Conservation (phyloP, 805 yeast species). For the Pichia sporocuriosa region DNA sequence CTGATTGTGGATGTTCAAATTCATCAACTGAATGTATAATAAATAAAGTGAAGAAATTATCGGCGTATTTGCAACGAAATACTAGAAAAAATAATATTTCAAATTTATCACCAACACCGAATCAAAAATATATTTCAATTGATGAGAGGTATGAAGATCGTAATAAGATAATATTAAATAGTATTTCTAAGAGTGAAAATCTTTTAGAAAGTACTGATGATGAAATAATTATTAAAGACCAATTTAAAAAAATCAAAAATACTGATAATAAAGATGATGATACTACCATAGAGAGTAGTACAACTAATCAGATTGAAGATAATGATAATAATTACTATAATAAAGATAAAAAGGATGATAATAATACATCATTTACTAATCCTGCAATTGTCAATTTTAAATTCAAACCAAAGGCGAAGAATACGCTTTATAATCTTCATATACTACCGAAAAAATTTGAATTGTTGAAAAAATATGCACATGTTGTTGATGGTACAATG, state of each 20-base stretch:
- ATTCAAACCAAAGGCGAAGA: slow-evolving; percentile 7
- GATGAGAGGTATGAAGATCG: slow-evolving; percentile 26
- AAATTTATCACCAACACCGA: slow-evolving; percentile 21
- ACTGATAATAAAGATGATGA: not conserved
- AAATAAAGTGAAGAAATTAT: slow-evolving; percentile 53
- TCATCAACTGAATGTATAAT: slow-evolving; percentile 48
- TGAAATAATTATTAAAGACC: not conserved
- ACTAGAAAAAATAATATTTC: slow-evolving; percentile 41
- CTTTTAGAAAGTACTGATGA: not conserved
- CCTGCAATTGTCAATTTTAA: not conserved
- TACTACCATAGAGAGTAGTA: no score
- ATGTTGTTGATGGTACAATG: no score
- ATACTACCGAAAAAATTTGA: slow-evolving; percentile 12
- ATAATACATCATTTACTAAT: not conserved
- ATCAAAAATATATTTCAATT: slow-evolving; percentile 28
- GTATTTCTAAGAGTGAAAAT: not conserved
- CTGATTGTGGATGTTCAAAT: slow-evolving; percentile 55
- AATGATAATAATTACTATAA: not conserved
- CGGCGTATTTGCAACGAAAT: slow-evolving; percentile 52
- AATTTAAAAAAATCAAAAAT: not conserved
- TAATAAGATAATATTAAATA: slow-evolving; percentile 17
- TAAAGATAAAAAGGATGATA: not conserved
- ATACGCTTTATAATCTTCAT: slow-evolving; percentile 9
- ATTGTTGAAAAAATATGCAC: slow-evolving; percentile 8
- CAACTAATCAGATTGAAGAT: no score